These are phyloP conservation scores for Daldinia bambusicola DNA, from an alignment of 495 filamentous ascomycete species.

Conservation along the genomic window DNA sequence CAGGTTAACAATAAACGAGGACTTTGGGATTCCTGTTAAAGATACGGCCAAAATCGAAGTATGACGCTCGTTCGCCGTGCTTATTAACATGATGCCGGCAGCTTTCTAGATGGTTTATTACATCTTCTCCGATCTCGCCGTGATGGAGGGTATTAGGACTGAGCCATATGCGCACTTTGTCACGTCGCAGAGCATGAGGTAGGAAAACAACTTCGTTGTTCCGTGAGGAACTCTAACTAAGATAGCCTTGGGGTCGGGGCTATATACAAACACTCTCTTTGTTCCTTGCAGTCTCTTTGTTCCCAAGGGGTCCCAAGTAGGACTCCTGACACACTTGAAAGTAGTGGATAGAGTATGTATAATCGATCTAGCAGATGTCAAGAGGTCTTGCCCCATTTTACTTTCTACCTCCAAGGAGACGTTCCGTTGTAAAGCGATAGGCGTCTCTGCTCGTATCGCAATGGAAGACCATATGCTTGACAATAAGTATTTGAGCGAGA, in stretches of 20 bases:
- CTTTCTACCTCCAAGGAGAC: background rate
- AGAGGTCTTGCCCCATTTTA: background rate
- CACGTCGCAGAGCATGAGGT: too few relatives aligned
- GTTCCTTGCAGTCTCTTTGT: too few relatives aligned
- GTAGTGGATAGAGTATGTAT: conserved; percentile 1
- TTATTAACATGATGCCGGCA: background rate
- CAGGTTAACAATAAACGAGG: background rate
- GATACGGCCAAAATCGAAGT: background rate
- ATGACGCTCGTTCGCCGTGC: background rate
- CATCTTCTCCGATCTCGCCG: background rate
- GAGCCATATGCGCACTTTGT: too few relatives aligned
- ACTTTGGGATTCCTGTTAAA: background rate
- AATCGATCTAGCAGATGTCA: background rate
- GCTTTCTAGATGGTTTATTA: background rate
- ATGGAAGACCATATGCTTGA: background rate
- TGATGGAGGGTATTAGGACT: background rate
- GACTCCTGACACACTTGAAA: too few relatives aligned
- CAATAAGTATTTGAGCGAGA: background rate
- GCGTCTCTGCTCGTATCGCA: background rate
- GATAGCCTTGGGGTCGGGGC: too few relatives aligned
- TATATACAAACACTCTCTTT: too few relatives aligned
- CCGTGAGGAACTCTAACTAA: too few relatives aligned
- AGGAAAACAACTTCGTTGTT: too few relatives aligned
- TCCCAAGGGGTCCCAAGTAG: too few relatives aligned
- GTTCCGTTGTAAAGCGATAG: background rate